Evolutionary conservation across 2,329 filamentous ascomycete genomes (phyloP), one percentile per base, ranked within the genome.

Genomic region (Beauveria rudraprayagi): DNA sequence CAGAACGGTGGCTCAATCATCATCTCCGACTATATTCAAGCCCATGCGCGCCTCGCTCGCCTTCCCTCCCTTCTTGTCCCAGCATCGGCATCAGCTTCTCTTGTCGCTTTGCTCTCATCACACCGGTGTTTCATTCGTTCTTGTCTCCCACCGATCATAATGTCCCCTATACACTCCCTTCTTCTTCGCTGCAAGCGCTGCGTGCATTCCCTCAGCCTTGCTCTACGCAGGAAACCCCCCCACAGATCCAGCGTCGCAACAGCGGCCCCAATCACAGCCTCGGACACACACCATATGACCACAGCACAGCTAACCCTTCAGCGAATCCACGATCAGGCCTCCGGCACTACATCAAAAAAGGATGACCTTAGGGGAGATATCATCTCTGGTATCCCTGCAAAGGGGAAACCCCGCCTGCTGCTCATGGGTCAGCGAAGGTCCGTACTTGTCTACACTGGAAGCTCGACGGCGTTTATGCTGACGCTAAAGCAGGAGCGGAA

Each of bases 351-450:
- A 50, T 77, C 80, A 57, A 79, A 75, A 64, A 78, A 79, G 61
- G 76, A 84, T 74, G 78, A 73, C 52, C 67, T 71, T 48, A 80
- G 79, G 54, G 71, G 72, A 17, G 79, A 81, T 53, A 72, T 75
- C n/a, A 53, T 74, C 9, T 71, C 77, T 14, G 77, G 77, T 59
- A 73, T 74, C 59, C 74, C 80, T 24, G 74, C 78, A 30, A 87
- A 87, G 69, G 81, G 81, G 75, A 95, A 94, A 73, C 94, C 94
- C 40, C 85, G 92, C 67, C 77, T 99, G 58, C 78, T 99, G 61
- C 79, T 99, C 66, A 97, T 99, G 94, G 94, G 94, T 4, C 90
- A 97, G 76, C 85, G 92, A 78, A 88, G 93, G 94, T 96, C 78
- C 41, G 6, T 14, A 24, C 3, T 16, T 5, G 40, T 55, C 9